Evolutionary conservation across 140 eudicot genomes (phyloP), one percentile per base, ranked within the genome.

Genomic region (Cichorium intybus): DNA sequence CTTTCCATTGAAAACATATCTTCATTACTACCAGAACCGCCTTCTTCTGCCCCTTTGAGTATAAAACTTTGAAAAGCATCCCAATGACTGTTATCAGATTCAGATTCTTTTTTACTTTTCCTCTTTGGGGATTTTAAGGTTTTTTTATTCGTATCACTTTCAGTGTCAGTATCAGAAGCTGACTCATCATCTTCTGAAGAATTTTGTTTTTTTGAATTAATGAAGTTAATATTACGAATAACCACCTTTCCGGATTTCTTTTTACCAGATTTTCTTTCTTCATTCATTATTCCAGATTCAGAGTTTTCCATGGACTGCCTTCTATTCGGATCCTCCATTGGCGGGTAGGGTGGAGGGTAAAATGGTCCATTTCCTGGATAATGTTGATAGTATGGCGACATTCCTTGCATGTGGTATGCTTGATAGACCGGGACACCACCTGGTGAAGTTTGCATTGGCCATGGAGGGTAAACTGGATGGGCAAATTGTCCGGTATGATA

Each of bases 31-130:
- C 80, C 26, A 41, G 62, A 60, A 35, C 72, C 81, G 63, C 73
- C 81, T 82, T 92, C 90, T 57, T 59, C 84, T 43, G 77, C 85
- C 43, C 89, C 92, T 45, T 75, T 80, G 69, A 92, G 81, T 60
- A 92, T 62, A 62, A 75, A 92, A 71, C 72, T 82, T 68, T 92
- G 95, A 71, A 92, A 92, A 29, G 98, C 98, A 65, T 79, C 85
- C 98, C 98, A 92, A 69, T 81, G 82, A 27, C 84, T 83, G 10
- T 79, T 81, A 51, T 84, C 81, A 18, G 81, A 77, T 23, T 56
- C 66, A 34, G 80, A 64, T 52, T 57, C 82, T 61, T 54, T 58
- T 17, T 73, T 72, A 64, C 66, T 83, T 66, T 80, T 80, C 60
- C 79, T 85, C 60, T 68, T 85, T 37, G 86, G 79, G 35, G 83